Conservation (phyloP, 2,329 filamentous ascomycete species). For the Diaporthe citrichinensis region DNA sequence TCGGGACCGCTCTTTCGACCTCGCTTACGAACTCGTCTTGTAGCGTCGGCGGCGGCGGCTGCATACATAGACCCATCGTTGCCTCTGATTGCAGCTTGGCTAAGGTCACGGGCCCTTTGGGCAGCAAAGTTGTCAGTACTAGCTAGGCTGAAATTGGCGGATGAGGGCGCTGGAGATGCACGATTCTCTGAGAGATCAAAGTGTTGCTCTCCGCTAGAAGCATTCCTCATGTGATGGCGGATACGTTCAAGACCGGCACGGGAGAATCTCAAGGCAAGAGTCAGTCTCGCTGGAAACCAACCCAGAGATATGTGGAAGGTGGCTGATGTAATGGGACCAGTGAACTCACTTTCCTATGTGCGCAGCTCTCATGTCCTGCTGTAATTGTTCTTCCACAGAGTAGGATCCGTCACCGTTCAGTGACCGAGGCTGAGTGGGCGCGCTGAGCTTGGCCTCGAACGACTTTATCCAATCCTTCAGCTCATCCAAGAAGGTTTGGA, state of each 20-base stretch:
- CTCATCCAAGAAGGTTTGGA: conserved; percentile 33
- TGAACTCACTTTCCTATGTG: conserved; percentile 33
- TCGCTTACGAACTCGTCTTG: conserved; percentile 35
- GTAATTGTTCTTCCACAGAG: conserved; percentile 24
- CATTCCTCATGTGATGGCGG: conserved; percentile 18
- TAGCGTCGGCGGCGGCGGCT: conserved; percentile 14
- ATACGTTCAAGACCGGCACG: conserved; percentile 23
- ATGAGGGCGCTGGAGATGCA: neutral
- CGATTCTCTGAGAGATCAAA: neutral
- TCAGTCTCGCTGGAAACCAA: conserved; percentile 34
- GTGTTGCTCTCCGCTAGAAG: neutral
- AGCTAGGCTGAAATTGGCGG: conserved; percentile 18
- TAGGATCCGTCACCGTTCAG: conserved; percentile 24
- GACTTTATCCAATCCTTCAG: conserved; percentile 37
- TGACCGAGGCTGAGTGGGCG: conserved; percentile 1
- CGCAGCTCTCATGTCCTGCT: conserved; percentile 24
- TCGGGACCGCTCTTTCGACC: conserved; percentile 36
- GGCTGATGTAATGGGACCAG: neutral
- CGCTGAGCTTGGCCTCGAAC: conserved; percentile 29
- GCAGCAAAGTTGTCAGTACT: conserved; percentile 28
- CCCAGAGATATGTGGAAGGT: neutral
- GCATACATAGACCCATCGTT: conserved; percentile 34
- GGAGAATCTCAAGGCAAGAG: conserved; percentile 27
- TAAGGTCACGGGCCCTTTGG: conserved; percentile 31
- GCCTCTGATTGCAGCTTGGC: conserved; percentile 26